Evolutionary conservation across 1,139 yeast genomes (phyloP).

Genomic region (Pichia sp.): DNA sequence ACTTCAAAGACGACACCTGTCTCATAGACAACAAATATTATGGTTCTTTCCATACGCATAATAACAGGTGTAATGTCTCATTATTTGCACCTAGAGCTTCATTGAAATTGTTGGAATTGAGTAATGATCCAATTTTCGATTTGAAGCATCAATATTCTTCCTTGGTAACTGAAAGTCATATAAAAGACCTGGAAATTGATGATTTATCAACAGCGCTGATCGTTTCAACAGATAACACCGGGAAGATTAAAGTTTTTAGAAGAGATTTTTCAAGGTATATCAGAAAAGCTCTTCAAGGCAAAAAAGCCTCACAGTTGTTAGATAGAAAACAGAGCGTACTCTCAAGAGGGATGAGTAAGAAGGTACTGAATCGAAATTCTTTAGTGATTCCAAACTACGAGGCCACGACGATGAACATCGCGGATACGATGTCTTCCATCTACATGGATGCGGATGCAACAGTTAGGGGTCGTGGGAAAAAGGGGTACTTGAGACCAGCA

Average conservation of each 20-base stretch:
- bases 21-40: constrained; percentile 45
- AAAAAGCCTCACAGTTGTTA: constrained; percentile 10
- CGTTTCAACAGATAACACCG: constrained; percentile 73
- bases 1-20: constrained; percentile 30
- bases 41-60: constrained; percentile 75
- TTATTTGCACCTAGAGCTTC: constrained; percentile 76
- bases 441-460: constrained; percentile 5
- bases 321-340: constrained; percentile 6
- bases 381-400: constrained; percentile 12
- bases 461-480: constrained; percentile 9
- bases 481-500: constrained; percentile 11
- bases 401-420: constrained; percentile 9
- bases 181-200: constrained; percentile 30
- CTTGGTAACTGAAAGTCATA: constrained; percentile 11
- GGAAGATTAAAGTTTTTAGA: constrained; percentile 71
- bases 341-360: neutral
- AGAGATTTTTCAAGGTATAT: constrained; percentile 61
- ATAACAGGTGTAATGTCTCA: constrained; percentile 69
- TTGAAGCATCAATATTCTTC: constrained; percentile 37
- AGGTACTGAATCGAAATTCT: constrained; percentile 11
- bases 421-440: constrained; percentile 13
- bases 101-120: constrained; percentile 56
- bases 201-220: constrained; percentile 47
- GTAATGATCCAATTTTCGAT: constrained; percentile 78
- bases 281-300: constrained; percentile 28